These are phyloP conservation scores for Lolium rigidum DNA, from an alignment of 176 grass and related monocot genomes.

Conservation along the genomic window DNA sequence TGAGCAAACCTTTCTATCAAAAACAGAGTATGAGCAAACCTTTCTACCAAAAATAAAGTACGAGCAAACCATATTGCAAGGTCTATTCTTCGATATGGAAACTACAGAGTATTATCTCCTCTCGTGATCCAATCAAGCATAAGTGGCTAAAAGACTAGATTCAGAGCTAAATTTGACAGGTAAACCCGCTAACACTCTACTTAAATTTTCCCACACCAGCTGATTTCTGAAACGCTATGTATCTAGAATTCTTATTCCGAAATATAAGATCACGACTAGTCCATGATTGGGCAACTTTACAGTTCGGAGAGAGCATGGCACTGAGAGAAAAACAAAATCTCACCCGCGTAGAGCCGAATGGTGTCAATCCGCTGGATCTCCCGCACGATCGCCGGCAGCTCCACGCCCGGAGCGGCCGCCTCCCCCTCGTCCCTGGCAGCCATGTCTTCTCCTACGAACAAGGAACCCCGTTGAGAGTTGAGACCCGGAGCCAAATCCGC, in stretches of 20 bases:
- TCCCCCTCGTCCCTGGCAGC: neutral
- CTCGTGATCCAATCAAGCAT: neutral
- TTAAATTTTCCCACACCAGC: neutral
- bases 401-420: neutral
- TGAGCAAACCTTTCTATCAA: neutral
- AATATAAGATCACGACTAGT: neutral
- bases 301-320: neutral
- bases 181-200: neutral
- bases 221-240: neutral
- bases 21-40: neutral
- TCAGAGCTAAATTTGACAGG: slow-evolving; percentile 13
- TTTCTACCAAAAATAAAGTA: no score
- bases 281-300: neutral
- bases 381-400: slow-evolving; percentile 46
- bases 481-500: slow-evolving; percentile 28
- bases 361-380: slow-evolving; percentile 69
- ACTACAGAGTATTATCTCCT: neutral
- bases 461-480: slow-evolving; percentile 35
- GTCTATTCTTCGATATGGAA: neutral
- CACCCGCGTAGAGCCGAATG: slow-evolving; percentile 72
- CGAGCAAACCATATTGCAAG: neutral
- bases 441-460: neutral
- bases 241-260: neutral
- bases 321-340: slow-evolving; percentile 4
- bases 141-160: neutral